Percentiles rank a stretch among this genome's conserved stretches.
phyloP scores from a whole-genome alignment of 257 asterid species.

The Penstemon eatonii region DNA sequence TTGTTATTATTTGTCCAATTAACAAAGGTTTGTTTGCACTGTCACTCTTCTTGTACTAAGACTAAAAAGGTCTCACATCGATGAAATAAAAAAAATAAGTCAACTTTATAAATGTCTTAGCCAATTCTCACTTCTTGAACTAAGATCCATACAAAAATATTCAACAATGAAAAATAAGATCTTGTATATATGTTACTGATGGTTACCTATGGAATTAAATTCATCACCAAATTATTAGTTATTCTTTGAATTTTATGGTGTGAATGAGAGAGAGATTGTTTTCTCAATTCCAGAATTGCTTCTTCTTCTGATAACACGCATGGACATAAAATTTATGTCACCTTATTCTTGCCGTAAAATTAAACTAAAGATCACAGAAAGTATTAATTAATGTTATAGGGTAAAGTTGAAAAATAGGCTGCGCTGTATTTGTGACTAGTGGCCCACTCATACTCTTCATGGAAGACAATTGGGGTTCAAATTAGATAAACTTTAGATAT shows the following conservation, averaged over 20 bases:
- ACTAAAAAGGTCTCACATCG: no score
- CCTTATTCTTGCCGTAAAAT: background rate
- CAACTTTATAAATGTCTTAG: no score
- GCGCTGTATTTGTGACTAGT: conserved; percentile 23
- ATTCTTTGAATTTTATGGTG: background rate
- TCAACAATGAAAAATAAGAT: no score
- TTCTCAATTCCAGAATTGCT: conserved; percentile 4
- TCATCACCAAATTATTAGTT: conserved; percentile 4
- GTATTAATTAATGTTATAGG: background rate
- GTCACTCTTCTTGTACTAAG: no score
- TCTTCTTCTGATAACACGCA: conserved; percentile 13
- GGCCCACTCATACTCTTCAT: conserved; percentile 37
- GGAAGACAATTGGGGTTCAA: conserved; percentile 33
- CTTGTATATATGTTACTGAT: no score
- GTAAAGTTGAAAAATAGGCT: background rate
- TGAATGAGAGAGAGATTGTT: background rate
- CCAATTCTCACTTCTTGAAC: no score
- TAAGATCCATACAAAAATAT: no score
- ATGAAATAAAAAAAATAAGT: no score
- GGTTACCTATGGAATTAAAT: background rate
- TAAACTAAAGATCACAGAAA: no score
- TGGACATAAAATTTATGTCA: conserved; percentile 1
- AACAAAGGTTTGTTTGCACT: no score
- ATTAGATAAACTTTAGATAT: conserved; percentile 17
- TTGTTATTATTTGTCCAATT: no score